These are phyloP conservation scores for Penicillium tannophilum DNA, from an alignment of 495 filamentous ascomycete genomes.

Conservation along the genomic window DNA sequence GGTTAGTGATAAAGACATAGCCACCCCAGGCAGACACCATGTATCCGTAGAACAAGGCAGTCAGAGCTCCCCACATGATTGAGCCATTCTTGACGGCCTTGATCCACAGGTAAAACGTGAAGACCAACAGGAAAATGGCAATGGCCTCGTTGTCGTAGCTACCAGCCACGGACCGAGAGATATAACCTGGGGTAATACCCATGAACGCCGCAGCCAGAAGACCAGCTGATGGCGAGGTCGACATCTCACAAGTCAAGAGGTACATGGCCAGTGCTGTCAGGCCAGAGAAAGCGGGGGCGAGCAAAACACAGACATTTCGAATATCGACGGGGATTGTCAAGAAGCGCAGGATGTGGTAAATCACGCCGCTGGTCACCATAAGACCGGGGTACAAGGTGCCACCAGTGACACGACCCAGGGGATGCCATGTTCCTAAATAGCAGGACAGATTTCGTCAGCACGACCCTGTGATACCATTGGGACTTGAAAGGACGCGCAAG, in stretches of 20 bases:
- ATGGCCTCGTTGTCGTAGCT: slow-evolving; percentile 99
- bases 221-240: slow-evolving; percentile 85
- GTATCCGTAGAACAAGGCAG: slow-evolving; percentile 98
- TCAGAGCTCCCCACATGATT: slow-evolving; percentile 91
- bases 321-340: slow-evolving; percentile 96
- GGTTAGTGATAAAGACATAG: slow-evolving; percentile 99
- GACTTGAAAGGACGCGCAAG: slow-evolving; percentile 15
- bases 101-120: slow-evolving; percentile 99
- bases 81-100: slow-evolving; percentile 96
- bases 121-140: slow-evolving; percentile 97
- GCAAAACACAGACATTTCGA: slow-evolving; percentile 95
- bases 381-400: slow-evolving; percentile 97
- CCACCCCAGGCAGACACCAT: slow-evolving; percentile 99
- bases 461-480: slow-evolving; percentile 11
- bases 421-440: slow-evolving; percentile 89
- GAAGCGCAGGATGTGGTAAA: slow-evolving; percentile 92
- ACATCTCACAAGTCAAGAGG: slow-evolving; percentile 96
- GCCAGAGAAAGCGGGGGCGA: slow-evolving; percentile 94
- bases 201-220: slow-evolving; percentile 94
- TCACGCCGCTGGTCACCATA: slow-evolving; percentile 98
- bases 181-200: slow-evolving; percentile 97
- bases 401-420: slow-evolving; percentile 96
- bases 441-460: slow-evolving; percentile 27
- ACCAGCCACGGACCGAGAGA: slow-evolving; percentile 94
- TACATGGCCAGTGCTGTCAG: slow-evolving; percentile 93